These are phyloP conservation scores for Chalciporus sp. DNA, from an alignment of 1,284 basidiomycete species.

Conservation along the genomic window DNA sequence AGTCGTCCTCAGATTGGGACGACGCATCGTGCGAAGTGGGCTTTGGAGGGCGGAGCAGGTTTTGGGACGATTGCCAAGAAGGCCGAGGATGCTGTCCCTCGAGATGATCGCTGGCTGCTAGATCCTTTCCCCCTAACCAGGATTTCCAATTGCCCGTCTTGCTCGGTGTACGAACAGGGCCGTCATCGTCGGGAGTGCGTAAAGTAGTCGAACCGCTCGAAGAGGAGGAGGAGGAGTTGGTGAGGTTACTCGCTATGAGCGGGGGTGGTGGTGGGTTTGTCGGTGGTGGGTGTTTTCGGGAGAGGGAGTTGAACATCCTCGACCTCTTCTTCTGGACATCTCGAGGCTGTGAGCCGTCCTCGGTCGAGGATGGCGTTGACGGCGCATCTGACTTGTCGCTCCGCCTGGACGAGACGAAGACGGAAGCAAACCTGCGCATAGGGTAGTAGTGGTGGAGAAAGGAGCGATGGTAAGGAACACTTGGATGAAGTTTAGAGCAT, in stretches of 20 bases:
- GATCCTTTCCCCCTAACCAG: conserved; percentile 51
- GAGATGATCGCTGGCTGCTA: conserved; percentile 20
- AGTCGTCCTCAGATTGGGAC: conserved; percentile 31
- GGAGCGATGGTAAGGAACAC: conserved; percentile 15
- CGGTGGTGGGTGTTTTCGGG: conserved; percentile 27
- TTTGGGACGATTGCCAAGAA: conserved; percentile 20
- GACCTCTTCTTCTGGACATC: conserved; percentile 22
- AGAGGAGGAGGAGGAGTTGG: conserved; percentile 55
- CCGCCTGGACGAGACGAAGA: conserved; percentile 53
- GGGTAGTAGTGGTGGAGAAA: conserved; percentile 21
- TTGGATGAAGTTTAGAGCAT: conserved; percentile 27
- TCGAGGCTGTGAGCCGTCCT: conserved; percentile 19
- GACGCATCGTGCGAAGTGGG: conserved; percentile 23
- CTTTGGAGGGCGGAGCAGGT: conserved; percentile 15
- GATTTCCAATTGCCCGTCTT: conserved; percentile 50
- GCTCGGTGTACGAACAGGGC: conserved; percentile 40
- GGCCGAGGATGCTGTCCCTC: conserved; percentile 16
- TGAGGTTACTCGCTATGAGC: conserved; percentile 27
- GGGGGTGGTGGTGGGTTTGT: conserved; percentile 17
- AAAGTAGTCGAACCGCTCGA: conserved; percentile 61
- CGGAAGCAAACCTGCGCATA: conserved; percentile 58
- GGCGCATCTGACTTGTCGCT: conserved; percentile 45
- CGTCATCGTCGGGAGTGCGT: conserved; percentile 64
- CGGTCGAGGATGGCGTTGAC: conserved; percentile 17
- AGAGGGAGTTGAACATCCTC: conserved; percentile 30